A percentile compares a stretch with the other conserved stretches of the same genome.
Evolutionary conservation across 2,329 filamentous ascomycete genomes (phyloP).

Genomic region (Aspergillus niger): DNA sequence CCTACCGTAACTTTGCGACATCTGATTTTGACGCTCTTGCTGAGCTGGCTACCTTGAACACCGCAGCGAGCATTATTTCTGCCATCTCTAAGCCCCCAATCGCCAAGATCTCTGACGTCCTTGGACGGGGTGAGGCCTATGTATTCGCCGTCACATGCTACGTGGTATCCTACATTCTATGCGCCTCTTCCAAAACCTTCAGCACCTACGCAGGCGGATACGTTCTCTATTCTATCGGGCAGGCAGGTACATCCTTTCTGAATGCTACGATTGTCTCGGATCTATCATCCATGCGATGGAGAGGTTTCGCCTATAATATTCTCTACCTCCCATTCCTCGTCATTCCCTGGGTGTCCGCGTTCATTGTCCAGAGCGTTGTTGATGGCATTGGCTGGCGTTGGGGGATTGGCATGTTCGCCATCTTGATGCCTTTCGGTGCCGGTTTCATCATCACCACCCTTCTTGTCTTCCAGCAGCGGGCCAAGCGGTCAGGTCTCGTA

Average conservation of each 20-base stretch:
- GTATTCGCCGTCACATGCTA: constrained; percentile 38
- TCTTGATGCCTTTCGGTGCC: constrained; percentile 45
- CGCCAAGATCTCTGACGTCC: constrained; percentile 47
- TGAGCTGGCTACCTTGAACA: constrained; percentile 38
- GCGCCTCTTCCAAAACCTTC: constrained; percentile 39
- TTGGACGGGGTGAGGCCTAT: constrained; percentile 45
- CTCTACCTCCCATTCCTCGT: constrained; percentile 45
- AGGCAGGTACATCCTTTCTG: constrained; percentile 44
- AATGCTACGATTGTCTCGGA: constrained; percentile 48
- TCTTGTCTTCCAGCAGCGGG: constrained; percentile 39
- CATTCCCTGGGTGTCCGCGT: constrained; percentile 45
- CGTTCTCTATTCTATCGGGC: constrained; percentile 41
- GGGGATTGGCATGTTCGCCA: constrained; percentile 49
- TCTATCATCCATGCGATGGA: constrained; percentile 44
- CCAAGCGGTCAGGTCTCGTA: constrained; percentile 31
- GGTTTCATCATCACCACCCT: constrained; percentile 42
- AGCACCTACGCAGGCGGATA: constrained; percentile 41
- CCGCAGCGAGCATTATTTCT: constrained; percentile 42
- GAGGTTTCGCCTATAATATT: constrained; percentile 43
- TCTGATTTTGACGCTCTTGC: constrained; percentile 43
- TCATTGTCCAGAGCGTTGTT: constrained; percentile 45
- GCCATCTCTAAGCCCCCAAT: constrained; percentile 46
- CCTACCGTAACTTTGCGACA: constrained; percentile 46
- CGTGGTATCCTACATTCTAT: constrained; percentile 42
- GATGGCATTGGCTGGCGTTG: constrained; percentile 48